A percentile compares a stretch with the other conserved stretches of the same genome.
phyloP scores from a whole-genome alignment of 2,329 filamentous ascomycete genomes.

The Simplicillium sp. region DNA sequence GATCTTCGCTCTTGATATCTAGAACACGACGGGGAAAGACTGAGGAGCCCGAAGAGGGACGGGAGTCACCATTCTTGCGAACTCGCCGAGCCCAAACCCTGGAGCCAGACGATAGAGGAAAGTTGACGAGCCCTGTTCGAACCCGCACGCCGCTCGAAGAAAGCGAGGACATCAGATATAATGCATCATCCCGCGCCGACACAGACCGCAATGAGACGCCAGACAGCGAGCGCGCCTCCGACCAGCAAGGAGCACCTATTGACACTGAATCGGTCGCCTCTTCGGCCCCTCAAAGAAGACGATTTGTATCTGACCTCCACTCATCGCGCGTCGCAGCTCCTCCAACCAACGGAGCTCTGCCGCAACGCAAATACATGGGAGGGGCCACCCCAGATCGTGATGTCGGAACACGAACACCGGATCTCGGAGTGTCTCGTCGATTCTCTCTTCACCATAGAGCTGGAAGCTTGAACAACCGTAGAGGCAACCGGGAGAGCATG shows the following conservation, averaged over 20 bases:
- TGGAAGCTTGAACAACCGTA: background rate
- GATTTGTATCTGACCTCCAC: slow-evolving; percentile 37
- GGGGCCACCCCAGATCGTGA: slow-evolving; percentile 32
- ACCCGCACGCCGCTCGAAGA: slow-evolving; percentile 35
- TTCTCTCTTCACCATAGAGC: slow-evolving; percentile 1
- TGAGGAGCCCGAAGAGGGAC: slow-evolving; percentile 38
- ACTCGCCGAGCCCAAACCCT: slow-evolving; percentile 36
- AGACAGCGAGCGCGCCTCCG: slow-evolving; percentile 10
- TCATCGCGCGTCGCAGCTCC: slow-evolving; percentile 33
- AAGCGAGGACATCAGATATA: slow-evolving; percentile 39
- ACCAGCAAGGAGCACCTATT: slow-evolving; percentile 23
- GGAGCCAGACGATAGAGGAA: slow-evolving; percentile 35
- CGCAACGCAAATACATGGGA: slow-evolving; percentile 36
- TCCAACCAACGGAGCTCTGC: slow-evolving; percentile 18
- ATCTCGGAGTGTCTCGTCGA: slow-evolving; percentile 15
- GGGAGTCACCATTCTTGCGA: slow-evolving; percentile 19
- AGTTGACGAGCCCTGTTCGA: slow-evolving; percentile 34
- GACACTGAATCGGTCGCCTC: slow-evolving; percentile 25
- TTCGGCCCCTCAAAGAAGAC: slow-evolving; percentile 42
- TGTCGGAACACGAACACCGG: slow-evolving; percentile 15
- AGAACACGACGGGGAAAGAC: slow-evolving; percentile 34
- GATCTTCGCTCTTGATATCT: slow-evolving; percentile 40
- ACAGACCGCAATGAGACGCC: slow-evolving; percentile 41
- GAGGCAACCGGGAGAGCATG: background rate
- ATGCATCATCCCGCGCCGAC: slow-evolving; percentile 44